Evolutionary conservation across 306 rosid species (phyloP).

Genomic region (Lathyrus sativus): DNA sequence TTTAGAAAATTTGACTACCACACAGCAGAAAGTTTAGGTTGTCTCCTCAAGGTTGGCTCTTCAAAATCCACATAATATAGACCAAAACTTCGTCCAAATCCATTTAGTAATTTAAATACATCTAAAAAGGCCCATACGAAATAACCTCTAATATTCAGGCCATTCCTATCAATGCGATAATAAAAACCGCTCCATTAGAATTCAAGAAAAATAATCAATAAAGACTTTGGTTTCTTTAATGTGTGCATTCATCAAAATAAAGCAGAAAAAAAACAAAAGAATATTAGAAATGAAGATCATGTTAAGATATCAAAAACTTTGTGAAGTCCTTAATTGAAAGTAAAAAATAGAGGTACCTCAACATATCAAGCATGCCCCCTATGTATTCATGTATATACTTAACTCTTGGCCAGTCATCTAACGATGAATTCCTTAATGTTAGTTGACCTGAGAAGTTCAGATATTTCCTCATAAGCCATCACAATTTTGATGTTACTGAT

Average conservation of each 20-base stretch:
- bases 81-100: slow-evolving; percentile 52
- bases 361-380: slow-evolving; percentile 43
- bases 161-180: slow-evolving; percentile 46
- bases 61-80: slow-evolving; percentile 51
- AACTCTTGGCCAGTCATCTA: slow-evolving; percentile 62
- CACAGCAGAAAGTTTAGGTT: slow-evolving; percentile 57
- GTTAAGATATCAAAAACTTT: too few relatives aligned
- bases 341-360: slow-evolving; percentile 51
- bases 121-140: slow-evolving; percentile 75
- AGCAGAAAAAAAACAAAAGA: neutral
- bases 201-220: neutral
- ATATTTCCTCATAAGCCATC: neutral
- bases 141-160: slow-evolving; percentile 63
- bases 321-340: too few relatives aligned
- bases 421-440: slow-evolving; percentile 52
- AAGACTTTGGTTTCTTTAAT: neutral
- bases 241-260: slow-evolving; percentile 6
- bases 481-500: neutral
- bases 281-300: neutral
- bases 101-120: slow-evolving; percentile 46
- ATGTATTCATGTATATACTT: slow-evolving; percentile 49
- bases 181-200: neutral
- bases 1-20: slow-evolving; percentile 67
- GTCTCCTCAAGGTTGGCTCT: slow-evolving; percentile 55
- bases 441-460: slow-evolving; percentile 47